Evolutionary conservation across 78 protist genomes (phyloP), one percentile per base, ranked within the genome.

Genomic region (Parvularia atlantis): DNA sequence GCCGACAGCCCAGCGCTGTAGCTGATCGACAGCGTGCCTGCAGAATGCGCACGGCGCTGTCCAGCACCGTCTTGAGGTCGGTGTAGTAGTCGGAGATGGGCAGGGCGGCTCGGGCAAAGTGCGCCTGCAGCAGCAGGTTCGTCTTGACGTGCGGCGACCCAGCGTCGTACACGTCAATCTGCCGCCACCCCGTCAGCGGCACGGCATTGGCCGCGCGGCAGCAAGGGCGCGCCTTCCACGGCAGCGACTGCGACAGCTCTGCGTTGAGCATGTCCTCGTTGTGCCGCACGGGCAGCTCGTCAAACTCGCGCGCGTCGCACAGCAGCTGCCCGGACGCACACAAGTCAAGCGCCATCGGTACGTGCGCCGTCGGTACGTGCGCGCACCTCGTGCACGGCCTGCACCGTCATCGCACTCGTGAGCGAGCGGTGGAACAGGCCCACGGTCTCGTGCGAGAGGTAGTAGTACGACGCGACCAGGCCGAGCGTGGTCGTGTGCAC

Each of bases 241-340:
- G 96, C 10, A 86, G 59, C 28, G n/a, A 31, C 65, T 83, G 66
- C 31, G 88, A 75, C 39, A 89, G 40, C 37, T 84, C 77, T n/a
- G 31, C 46, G 73, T 96, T 95, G 37, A 91, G 44, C n/a, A 48
- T 17, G 62, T 97, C 99, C 69, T 97, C 99, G 72, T 90, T 93
- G 82, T 97, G 99, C 35, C 99, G 80, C 28, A 97, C 96, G 4
- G 97, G 98, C 37, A 93, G 84, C 73, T 88, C 96, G 24, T 39
- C 81, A 41, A 69, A 89, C 66, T 94, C 98, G 2, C 56, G n/a
- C 19, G 91, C 83, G 26, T 74, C 61, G 50, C 77, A 43, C 41
- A 94, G 69, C 1, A 70, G 77, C 54, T n/a, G n/a, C n/a, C n/a
- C n/a, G n/a, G n/a, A n/a, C n/a, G n/a, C n/a, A n/a, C n/a, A n/a